Evolutionary conservation across 192 early-diverging fungal genomes (phyloP).

Genomic region (Coemansia furcata): DNA sequence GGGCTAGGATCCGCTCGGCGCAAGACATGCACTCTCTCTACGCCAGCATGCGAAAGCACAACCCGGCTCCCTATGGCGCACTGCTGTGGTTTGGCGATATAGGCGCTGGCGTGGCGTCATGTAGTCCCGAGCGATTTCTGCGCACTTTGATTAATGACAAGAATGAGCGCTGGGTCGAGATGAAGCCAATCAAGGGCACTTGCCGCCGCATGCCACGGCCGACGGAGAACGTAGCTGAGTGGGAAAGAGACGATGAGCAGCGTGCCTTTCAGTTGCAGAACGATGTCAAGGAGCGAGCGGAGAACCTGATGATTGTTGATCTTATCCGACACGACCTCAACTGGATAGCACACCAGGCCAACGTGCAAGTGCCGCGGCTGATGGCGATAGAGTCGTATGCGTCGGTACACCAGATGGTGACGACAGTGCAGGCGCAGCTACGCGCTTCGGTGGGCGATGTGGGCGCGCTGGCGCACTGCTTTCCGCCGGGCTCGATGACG

Average conservation of each 20-base stretch:
- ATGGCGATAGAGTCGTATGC: constrained; percentile 90
- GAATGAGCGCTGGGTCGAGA: constrained; percentile 59
- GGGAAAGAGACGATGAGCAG: constrained; percentile 17
- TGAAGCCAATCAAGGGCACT: constrained; percentile 98
- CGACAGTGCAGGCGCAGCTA: constrained; percentile 72
- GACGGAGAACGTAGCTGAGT: not conserved
- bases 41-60: constrained; percentile 61
- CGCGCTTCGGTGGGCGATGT: constrained; percentile 57
- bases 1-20: not conserved
- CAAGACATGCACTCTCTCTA: constrained; percentile 58
- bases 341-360: constrained; percentile 62
- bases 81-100: constrained; percentile 59
- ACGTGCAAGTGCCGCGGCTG: constrained; percentile 74
- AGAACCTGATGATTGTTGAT: constrained; percentile 99
- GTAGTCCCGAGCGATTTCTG: constrained; percentile 85
- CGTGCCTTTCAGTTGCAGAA: constrained; percentile 47
- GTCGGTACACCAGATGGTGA: constrained; percentile 90
- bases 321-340: constrained; percentile 92
- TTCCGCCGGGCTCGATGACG: constrained; percentile 97
- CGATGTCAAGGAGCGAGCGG: constrained; percentile 88
- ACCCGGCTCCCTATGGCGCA: constrained; percentile 86
- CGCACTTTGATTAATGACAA: constrained; percentile 14
- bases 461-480: constrained; percentile 70
- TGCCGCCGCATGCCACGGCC: not conserved
- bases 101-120: constrained; percentile 50